Conservation (phyloP, 306 rosid genomes). For the Calophaca sinica region DNA sequence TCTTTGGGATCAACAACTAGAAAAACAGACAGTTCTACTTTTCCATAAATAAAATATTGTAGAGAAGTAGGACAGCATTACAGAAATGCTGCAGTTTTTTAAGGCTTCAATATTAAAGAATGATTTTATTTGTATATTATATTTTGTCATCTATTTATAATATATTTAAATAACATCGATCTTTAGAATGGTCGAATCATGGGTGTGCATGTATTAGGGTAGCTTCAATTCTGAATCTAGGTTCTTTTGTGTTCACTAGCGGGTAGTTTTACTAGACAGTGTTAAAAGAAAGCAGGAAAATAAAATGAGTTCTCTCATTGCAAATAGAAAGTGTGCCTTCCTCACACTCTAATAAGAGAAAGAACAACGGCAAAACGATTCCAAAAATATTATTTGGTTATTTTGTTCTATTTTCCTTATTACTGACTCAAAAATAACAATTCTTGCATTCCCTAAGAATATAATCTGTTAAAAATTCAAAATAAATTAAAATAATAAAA, state of each 20-base stretch:
- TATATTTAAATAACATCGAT: not conserved
- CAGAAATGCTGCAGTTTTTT: slow-evolving; percentile 65
- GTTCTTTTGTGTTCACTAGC: not conserved
- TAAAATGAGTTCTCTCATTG: too few relatives aligned
- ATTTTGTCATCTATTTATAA: slow-evolving; percentile 10
- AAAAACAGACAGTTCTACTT: not conserved
- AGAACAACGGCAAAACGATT: not conserved
- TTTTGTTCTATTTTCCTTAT: too few relatives aligned
- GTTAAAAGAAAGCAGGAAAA: too few relatives aligned
- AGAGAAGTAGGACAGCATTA: slow-evolving; percentile 49
- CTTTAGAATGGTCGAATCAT: slow-evolving; percentile 1
- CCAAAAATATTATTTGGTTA: too few relatives aligned
- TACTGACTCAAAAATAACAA: too few relatives aligned
- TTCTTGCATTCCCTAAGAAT: too few relatives aligned
- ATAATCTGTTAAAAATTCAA: too few relatives aligned
- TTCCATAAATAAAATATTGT: slow-evolving; percentile 24
- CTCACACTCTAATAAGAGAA: not conserved
- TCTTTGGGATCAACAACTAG: not conserved
- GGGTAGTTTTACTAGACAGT: not conserved
- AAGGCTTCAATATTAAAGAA: slow-evolving; percentile 45
- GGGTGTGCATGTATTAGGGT: not conserved
- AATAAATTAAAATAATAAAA: too few relatives aligned
- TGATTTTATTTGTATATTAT: slow-evolving; percentile 44
- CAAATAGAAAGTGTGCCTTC: not conserved
- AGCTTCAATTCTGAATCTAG: not conserved